Evolutionary conservation across 495 filamentous ascomycete species (phyloP).

Genomic region (Neurospora sp.): DNA sequence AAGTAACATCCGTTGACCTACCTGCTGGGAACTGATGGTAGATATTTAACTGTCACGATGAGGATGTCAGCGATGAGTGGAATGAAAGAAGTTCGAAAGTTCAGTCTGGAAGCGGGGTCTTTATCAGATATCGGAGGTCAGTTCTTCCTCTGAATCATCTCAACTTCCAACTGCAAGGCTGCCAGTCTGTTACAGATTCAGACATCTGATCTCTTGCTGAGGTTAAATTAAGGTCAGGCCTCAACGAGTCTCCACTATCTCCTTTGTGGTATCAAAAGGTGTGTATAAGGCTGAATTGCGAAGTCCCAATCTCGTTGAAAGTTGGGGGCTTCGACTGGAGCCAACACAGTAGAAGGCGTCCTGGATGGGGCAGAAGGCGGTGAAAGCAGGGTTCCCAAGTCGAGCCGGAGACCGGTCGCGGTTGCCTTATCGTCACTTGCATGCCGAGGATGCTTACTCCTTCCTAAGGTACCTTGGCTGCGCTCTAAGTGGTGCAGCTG

Average conservation of each 20-base stretch:
- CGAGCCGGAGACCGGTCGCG: not conserved
- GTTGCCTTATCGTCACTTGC: not conserved
- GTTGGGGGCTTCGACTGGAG: not conserved
- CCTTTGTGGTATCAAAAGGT: not conserved
- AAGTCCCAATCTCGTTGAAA: not conserved
- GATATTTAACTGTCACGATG: not conserved
- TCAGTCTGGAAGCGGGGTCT: not conserved
- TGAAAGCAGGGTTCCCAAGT: not conserved
- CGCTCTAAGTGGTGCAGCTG: not conserved
- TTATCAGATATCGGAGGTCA: not conserved
- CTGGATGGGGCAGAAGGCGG: not conserved
- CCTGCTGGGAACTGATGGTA: not conserved
- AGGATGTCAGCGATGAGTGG: not conserved
- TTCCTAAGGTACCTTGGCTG: not conserved
- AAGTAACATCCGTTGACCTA: not conserved
- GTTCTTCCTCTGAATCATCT: not conserved
- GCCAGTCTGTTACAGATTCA: not conserved
- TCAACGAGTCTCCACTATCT: not conserved
- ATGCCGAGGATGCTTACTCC: not conserved
- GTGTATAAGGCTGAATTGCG: not conserved
- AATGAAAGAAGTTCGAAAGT: not conserved
- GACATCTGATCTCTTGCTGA: not conserved
- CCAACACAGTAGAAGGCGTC: not conserved
- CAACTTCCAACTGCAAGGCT: not conserved
- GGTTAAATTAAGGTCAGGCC: not conserved